phyloP scores from a whole-genome alignment of 352 stramenopile species.

The Phytophthora chlamydospora region DNA sequence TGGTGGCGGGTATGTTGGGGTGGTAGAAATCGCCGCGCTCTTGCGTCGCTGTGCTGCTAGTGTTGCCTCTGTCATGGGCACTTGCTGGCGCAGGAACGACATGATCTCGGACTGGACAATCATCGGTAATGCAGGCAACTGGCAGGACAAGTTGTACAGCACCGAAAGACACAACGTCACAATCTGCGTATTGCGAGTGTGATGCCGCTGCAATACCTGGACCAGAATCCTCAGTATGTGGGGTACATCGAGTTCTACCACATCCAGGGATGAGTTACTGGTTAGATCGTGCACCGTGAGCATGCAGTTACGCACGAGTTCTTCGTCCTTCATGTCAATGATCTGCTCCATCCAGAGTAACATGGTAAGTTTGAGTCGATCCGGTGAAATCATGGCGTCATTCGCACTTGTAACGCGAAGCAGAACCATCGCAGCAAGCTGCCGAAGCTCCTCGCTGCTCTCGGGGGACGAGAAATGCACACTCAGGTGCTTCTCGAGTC shows the following conservation, averaged over 20 bases:
- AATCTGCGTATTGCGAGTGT: conserved; percentile 52
- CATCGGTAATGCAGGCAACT: conserved; percentile 45
- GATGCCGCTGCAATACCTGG: conserved; percentile 66
- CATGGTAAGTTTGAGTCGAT: conserved; percentile 65
- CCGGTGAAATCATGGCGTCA: conserved; percentile 66
- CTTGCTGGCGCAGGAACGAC: conserved; percentile 52
- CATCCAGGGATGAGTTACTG: conserved; percentile 58
- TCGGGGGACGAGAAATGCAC: conserved; percentile 54
- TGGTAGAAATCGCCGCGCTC: neutral
- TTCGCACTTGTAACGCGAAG: conserved; percentile 75
- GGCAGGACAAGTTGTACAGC: conserved; percentile 81
- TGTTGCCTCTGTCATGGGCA: conserved; percentile 33
- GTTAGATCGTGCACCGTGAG: conserved; percentile 78
- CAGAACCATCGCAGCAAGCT: conserved; percentile 76
- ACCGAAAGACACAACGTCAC: conserved; percentile 72
- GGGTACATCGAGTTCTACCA: conserved; percentile 61
- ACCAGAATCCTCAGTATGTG: conserved; percentile 70
- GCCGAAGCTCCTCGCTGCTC: conserved; percentile 58
- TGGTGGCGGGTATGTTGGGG: conserved; percentile 8
- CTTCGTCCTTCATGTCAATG: conserved; percentile 72
- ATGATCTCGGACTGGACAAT: conserved; percentile 68
- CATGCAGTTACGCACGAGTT: conserved; percentile 81
- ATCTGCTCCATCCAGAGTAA: conserved; percentile 86
- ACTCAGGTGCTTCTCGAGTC: conserved; percentile 64
- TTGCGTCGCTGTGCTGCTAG: conserved; percentile 21